Evolutionary conservation across 495 filamentous ascomycete genomes (phyloP).

Genomic region (Penicillium angulare): DNA sequence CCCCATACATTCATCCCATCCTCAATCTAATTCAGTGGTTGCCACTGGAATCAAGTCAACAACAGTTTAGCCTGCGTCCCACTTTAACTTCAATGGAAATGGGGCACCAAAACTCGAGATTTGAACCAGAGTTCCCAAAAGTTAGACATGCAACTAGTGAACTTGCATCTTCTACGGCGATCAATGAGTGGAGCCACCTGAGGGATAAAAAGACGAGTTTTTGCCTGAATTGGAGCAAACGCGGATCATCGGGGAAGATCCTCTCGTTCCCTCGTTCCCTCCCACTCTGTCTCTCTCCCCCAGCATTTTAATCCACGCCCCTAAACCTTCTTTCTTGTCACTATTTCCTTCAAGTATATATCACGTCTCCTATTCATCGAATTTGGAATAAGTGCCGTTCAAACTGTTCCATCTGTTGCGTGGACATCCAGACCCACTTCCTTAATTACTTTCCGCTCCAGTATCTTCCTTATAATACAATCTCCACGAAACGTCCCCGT

Average conservation of each 20-base stretch:
- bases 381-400: not conserved
- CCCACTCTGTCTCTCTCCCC: not conserved
- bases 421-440: not conserved
- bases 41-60: too few species aligned
- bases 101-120: too few species aligned
- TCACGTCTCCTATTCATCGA: not conserved
- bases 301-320: constrained; percentile 9
- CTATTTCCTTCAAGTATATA: not conserved
- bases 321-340: not conserved
- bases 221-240: not conserved
- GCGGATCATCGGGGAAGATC: constrained; percentile 26
- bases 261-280: constrained; percentile 15
- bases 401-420: not conserved
- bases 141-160: not conserved
- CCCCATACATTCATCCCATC: too few species aligned
- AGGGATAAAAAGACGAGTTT: constrained; percentile 1
- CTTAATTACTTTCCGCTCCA: too few species aligned
- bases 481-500: not conserved
- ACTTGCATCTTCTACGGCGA: not conserved
- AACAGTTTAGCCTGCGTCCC: too few species aligned
- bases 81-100: too few species aligned
- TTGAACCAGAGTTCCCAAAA: too few species aligned
- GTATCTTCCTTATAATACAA: too few species aligned
- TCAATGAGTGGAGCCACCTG: not conserved
- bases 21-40: too few species aligned